A percentile compares a stretch with the other conserved stretches of the same genome.
Evolutionary conservation across 2,329 filamentous ascomycete species (phyloP).

Genomic region (Laburnicola sp.): DNA sequence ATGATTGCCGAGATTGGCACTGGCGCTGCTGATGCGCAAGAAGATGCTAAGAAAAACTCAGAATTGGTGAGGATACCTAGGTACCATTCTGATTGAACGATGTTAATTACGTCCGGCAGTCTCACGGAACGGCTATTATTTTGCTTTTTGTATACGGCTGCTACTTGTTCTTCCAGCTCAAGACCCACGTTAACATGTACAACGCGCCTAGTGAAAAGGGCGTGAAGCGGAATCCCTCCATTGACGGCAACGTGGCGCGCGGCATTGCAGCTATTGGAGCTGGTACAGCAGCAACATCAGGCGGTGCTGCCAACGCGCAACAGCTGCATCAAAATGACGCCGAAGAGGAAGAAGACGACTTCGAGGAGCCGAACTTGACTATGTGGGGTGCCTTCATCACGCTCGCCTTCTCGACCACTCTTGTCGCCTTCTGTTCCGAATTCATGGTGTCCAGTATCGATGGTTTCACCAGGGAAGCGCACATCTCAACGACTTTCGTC

Average conservation of each 20-base stretch:
- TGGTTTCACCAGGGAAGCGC: constrained; percentile 53
- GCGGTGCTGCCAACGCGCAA: constrained; percentile 55
- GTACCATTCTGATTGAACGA: background rate
- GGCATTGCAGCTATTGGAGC: constrained; percentile 59
- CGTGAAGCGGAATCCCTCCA: constrained; percentile 56
- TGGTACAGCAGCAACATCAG: constrained; percentile 54
- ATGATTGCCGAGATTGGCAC: constrained; percentile 34
- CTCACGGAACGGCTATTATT: constrained; percentile 75
- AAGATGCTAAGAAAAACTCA: constrained; percentile 35
- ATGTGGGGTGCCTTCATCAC: constrained; percentile 72
- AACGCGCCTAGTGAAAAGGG: constrained; percentile 79
- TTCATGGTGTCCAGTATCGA: constrained; percentile 65
- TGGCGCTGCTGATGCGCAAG: constrained; percentile 9
- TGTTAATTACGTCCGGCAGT: constrained; percentile 40
- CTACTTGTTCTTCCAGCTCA: constrained; percentile 89
- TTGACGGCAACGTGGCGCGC: constrained; percentile 54
- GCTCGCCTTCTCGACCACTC: constrained; percentile 70
- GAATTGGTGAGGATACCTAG: constrained; percentile 25
- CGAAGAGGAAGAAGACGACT: constrained; percentile 61
- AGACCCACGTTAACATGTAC: constrained; percentile 80
- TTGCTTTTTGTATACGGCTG: constrained; percentile 79
- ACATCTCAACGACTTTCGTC: constrained; percentile 63
- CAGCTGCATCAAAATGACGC: constrained; percentile 48
- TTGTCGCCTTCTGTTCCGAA: constrained; percentile 77
- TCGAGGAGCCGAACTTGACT: constrained; percentile 74